Evolutionary conservation across 192 early-diverging fungal species (phyloP).

Genomic region (Physocladia obscura): DNA sequence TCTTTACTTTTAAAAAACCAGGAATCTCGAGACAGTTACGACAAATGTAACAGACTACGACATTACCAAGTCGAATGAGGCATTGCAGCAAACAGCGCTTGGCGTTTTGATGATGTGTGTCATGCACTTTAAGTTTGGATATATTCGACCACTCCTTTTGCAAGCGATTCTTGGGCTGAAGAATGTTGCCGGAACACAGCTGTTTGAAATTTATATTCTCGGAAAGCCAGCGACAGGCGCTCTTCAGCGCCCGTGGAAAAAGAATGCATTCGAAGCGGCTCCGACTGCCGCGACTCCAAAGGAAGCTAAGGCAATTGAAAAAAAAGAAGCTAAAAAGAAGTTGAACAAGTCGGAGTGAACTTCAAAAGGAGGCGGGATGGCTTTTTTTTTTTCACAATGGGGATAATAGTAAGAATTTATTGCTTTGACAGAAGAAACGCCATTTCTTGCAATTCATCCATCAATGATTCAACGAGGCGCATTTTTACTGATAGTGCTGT

Average conservation of each 20-base stretch:
- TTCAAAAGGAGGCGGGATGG: background rate
- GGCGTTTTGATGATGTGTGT: conserved; percentile 71
- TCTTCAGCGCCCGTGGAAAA: conserved; percentile 82
- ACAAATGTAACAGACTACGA: conserved; percentile 80
- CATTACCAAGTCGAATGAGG: conserved; percentile 66
- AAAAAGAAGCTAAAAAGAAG: conserved; percentile 58
- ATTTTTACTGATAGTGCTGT: background rate
- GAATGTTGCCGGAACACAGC: conserved; percentile 66
- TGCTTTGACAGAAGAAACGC: too few species aligned
- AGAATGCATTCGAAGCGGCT: conserved; percentile 67
- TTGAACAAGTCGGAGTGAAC: conserved; percentile 34
- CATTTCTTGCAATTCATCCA: conserved; percentile 10
- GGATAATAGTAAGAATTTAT: background rate
- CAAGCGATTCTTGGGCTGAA: conserved; percentile 80
- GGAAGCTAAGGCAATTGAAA: conserved; percentile 47
- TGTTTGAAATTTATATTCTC: conserved; percentile 79
- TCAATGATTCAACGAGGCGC: background rate
- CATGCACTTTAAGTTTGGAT: conserved; percentile 85
- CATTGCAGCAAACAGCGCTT: conserved; percentile 68
- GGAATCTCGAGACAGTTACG: conserved; percentile 50
- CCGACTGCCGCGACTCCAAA: conserved; percentile 36
- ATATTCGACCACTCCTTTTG: conserved; percentile 83
- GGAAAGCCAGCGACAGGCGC: conserved; percentile 73
- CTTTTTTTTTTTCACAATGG: background rate
- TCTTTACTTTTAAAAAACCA: conserved; percentile 15